Percentiles rank a stretch among this genome's conserved stretches.
Conservation (phyloP, 108 stramenopile genomes). For the Pseudonitzschia delicatissima region DNA sequence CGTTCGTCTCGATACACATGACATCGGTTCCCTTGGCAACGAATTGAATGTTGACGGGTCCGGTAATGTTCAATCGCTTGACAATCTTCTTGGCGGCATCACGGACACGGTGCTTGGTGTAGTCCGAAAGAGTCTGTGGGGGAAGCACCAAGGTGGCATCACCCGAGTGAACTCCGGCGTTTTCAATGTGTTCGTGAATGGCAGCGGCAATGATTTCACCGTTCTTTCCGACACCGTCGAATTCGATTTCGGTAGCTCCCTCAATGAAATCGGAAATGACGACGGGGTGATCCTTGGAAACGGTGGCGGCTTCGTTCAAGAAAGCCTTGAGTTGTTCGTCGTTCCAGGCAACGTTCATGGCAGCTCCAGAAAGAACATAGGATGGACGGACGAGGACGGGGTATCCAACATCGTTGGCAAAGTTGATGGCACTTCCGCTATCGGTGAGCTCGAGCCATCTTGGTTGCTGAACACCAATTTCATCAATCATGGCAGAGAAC, state of each 20-base stretch:
- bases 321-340: constrained; percentile 88
- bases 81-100: constrained; percentile 90
- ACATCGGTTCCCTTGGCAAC: constrained; percentile 96
- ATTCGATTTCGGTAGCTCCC: constrained; percentile 94
- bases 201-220: constrained; percentile 94
- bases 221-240: constrained; percentile 95
- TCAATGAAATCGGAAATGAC: constrained; percentile 97
- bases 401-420: constrained; percentile 90
- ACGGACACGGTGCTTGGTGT: constrained; percentile 77
- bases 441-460: constrained; percentile 93
- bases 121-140: constrained; percentile 83
- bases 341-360: constrained; percentile 96
- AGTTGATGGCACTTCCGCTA: constrained; percentile 78
- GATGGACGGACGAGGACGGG: constrained; percentile 96
- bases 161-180: constrained; percentile 98
- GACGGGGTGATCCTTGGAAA: constrained; percentile 95
- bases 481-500: constrained; percentile 96
- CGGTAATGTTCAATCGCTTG: constrained; percentile 94
- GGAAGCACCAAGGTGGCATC: constrained; percentile 94
- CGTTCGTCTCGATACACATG: constrained; percentile 98
- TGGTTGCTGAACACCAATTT: constrained; percentile 95
- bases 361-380: constrained; percentile 97
- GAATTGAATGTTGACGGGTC: constrained; percentile 99
- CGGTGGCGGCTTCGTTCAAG: constrained; percentile 89
- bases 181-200: constrained; percentile 98